Percentiles rank a stretch among this genome's conserved stretches.
Conservation (phyloP, 140 eudicot species). For the Bidens hawaiensis region DNA sequence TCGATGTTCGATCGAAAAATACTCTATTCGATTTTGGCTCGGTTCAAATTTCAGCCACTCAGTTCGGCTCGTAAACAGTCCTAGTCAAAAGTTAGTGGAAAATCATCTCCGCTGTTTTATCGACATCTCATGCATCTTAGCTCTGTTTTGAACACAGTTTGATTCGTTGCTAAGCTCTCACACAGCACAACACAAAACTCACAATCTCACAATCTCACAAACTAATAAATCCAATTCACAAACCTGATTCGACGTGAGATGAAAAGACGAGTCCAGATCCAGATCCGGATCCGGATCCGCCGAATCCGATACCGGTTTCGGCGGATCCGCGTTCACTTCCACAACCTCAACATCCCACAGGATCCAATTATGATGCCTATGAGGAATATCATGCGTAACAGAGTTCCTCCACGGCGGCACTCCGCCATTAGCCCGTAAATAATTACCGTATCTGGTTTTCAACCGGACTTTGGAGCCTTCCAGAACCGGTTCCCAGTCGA, state of each 20-base stretch:
- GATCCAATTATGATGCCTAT: constrained; percentile 33
- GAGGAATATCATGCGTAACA: constrained; percentile 56
- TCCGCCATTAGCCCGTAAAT: constrained; percentile 51
- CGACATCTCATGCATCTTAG: too few species aligned
- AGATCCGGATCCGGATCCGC: too few species aligned
- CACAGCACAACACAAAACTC: too few species aligned
- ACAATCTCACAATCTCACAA: too few species aligned
- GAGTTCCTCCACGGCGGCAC: constrained; percentile 64
- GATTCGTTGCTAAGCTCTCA: too few species aligned
- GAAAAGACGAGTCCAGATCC: constrained; percentile 38
- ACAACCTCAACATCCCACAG: constrained; percentile 60
- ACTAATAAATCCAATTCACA: constrained; percentile 10
- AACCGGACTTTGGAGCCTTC: constrained; percentile 39
- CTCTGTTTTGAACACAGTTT: too few species aligned
- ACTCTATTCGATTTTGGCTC: too few species aligned
- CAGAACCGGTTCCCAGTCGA: constrained; percentile 54
- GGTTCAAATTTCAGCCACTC: too few species aligned
- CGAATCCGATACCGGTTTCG: neutral
- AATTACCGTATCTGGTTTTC: constrained; percentile 42
- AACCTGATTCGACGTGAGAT: constrained; percentile 40
- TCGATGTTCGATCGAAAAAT: too few species aligned
- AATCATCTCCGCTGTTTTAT: too few species aligned
- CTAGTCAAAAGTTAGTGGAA: too few species aligned
- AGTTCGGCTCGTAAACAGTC: too few species aligned
- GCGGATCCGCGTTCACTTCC: constrained; percentile 17